phyloP scores from a whole-genome alignment of 768 basidiomycete genomes.

The Serendipita sp. region DNA sequence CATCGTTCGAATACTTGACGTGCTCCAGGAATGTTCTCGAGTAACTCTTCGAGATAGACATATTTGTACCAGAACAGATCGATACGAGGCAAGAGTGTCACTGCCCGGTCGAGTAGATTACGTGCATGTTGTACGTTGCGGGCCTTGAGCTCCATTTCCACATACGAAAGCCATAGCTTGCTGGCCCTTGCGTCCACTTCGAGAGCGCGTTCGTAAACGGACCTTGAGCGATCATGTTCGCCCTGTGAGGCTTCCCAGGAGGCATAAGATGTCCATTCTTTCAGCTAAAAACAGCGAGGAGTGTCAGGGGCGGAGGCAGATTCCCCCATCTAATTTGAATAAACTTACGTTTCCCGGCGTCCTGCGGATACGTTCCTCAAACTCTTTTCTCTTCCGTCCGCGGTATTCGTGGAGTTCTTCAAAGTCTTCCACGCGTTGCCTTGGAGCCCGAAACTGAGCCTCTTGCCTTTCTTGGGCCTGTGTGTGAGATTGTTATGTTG shows the following conservation, averaged over 20 bases:
- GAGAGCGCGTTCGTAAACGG: conserved; percentile 90
- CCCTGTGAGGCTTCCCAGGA: conserved; percentile 80
- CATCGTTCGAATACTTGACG: conserved; percentile 97
- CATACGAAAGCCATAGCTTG: conserved; percentile 86
- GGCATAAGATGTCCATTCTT: conserved; percentile 33
- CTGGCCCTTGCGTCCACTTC: conserved; percentile 85
- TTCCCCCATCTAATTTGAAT: neutral
- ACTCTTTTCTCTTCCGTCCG: conserved; percentile 74
- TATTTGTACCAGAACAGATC: conserved; percentile 99
- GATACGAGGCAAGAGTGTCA: conserved; percentile 88
- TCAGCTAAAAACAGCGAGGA: conserved; percentile 16
- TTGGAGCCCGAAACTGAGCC: conserved; percentile 75
- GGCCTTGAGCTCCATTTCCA: conserved; percentile 95
- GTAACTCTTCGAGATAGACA: conserved; percentile 91
- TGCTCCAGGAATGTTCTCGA: conserved; percentile 90
- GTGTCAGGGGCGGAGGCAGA: neutral
- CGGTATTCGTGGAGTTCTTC: conserved; percentile 70
- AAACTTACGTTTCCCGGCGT: conserved; percentile 21
- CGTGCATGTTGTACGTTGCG: conserved; percentile 95
- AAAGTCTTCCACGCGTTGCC: conserved; percentile 90
- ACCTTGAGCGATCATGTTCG: conserved; percentile 86
- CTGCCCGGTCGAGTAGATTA: conserved; percentile 92
- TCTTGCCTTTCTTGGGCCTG: conserved; percentile 98
- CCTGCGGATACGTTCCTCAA: conserved; percentile 52
- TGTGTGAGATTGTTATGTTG: too few species aligned